These are phyloP conservation scores for Marasmius fiardii DNA, from an alignment of 1,284 basidiomycete species.

Conservation along the genomic window DNA sequence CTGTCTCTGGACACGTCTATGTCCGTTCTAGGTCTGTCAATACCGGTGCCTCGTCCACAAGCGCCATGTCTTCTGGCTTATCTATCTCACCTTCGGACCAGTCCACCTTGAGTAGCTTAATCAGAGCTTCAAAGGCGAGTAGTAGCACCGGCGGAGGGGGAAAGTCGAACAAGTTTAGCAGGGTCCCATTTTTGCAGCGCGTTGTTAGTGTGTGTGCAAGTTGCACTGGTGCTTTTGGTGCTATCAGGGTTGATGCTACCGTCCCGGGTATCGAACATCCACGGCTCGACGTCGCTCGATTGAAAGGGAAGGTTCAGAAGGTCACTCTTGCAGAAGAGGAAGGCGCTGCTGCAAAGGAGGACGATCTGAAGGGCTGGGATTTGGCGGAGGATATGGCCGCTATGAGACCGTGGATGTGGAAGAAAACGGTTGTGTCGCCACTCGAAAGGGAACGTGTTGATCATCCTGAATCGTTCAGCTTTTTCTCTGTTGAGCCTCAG, in stretches of 20 bases:
- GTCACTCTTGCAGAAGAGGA: no score
- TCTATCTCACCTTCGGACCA: not conserved
- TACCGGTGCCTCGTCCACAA: constrained; percentile 17
- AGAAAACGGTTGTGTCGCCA: not conserved
- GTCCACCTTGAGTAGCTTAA: not conserved
- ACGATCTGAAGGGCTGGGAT: constrained; percentile 12
- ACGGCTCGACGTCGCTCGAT: not conserved
- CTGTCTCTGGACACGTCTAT: constrained; percentile 93
- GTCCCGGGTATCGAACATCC: constrained; percentile 47
- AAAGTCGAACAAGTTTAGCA: constrained; percentile 80
- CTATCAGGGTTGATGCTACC: constrained; percentile 73
- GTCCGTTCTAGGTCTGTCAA: constrained; percentile 64
- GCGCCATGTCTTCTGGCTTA: not conserved
- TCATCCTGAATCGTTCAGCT: not conserved
- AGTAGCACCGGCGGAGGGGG: constrained; percentile 29
- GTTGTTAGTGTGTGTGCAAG: constrained; percentile 85
- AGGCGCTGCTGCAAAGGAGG: not conserved
- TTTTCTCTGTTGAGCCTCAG: not conserved
- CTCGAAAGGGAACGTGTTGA: constrained; percentile 6
- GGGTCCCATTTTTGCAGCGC: constrained; percentile 82
- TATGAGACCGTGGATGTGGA: constrained; percentile 13
- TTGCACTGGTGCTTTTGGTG: constrained; percentile 87
- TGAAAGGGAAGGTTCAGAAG: not conserved
- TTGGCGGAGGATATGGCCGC: constrained; percentile 8
- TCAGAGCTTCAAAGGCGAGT: constrained; percentile 25